Evolutionary conservation across 192 early-diverging fungal genomes (phyloP).

Genomic region (Coemansia sp.): DNA sequence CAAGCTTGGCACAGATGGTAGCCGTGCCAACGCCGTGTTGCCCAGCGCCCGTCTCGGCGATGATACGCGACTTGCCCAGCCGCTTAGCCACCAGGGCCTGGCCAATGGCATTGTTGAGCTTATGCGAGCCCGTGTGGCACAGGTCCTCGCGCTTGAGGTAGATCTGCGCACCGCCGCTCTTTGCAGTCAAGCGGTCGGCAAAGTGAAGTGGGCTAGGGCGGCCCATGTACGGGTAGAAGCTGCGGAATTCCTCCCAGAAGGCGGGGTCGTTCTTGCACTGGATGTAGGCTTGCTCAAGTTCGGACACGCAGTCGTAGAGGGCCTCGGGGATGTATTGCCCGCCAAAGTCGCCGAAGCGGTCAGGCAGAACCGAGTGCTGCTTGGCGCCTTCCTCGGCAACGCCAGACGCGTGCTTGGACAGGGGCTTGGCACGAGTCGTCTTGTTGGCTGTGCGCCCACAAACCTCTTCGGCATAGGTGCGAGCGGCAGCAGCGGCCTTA

Average conservation of each 20-base stretch:
- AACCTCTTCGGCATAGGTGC: conserved; percentile 56
- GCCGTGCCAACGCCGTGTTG: conserved; percentile 99
- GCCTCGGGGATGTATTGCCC: conserved; percentile 98
- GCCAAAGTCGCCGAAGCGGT: conserved; percentile 93
- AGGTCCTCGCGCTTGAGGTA: conserved; percentile 99
- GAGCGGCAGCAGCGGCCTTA: conserved; percentile 47
- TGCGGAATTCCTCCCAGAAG: conserved; percentile 93
- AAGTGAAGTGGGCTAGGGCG: conserved; percentile 85
- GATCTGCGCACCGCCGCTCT: conserved; percentile 81
- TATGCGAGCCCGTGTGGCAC: conserved; percentile 99
- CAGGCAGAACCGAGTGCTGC: conserved; percentile 58
- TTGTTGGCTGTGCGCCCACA: conserved; percentile 43
- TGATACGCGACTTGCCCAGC: conserved; percentile 93
- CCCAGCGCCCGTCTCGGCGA: conserved; percentile 98
- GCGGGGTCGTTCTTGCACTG: conserved; percentile 77
- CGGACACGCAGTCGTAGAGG: conserved; percentile 89
- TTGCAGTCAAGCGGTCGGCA: conserved; percentile 80
- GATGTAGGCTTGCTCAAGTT: conserved; percentile 84
- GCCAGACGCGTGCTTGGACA: conserved; percentile 15
- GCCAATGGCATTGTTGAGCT: conserved; percentile 98
- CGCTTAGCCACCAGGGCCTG: conserved; percentile 93
- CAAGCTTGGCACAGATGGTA: conserved; percentile 97
- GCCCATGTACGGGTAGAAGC: conserved; percentile 89
- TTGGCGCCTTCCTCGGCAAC: conserved; percentile 12
- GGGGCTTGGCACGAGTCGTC: conserved; percentile 24